These are phyloP conservation scores for Papiliotrema fonsecae DNA, from an alignment of 1,284 basidiomycete genomes.

Conservation along the genomic window DNA sequence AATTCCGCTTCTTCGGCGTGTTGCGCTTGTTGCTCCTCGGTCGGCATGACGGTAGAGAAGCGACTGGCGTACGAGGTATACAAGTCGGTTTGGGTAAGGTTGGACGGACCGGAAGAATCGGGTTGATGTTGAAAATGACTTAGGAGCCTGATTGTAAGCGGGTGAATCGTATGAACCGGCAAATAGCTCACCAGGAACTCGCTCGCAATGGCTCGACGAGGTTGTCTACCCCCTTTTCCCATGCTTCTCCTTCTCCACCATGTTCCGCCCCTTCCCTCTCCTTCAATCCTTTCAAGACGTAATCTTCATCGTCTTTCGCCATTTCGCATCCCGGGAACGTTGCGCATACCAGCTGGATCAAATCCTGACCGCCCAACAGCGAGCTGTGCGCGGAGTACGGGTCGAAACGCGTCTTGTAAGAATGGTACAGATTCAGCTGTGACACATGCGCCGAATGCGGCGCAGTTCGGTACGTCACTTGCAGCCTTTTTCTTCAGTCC, in stretches of 20 bases:
- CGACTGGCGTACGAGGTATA: constrained; percentile 40
- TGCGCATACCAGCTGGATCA: constrained; percentile 42
- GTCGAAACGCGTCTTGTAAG: constrained; percentile 41
- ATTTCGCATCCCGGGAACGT: constrained; percentile 43
- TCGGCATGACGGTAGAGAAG: constrained; percentile 25
- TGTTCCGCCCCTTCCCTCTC: constrained; percentile 24
- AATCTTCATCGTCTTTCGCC: constrained; percentile 40
- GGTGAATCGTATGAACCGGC: not conserved
- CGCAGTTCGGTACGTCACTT: constrained; percentile 35
- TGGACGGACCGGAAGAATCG: constrained; percentile 12
- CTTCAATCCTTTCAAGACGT: constrained; percentile 34
- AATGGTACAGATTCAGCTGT: constrained; percentile 38
- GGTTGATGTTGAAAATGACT: constrained; percentile 32
- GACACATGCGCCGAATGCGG: constrained; percentile 20
- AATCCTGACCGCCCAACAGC: constrained; percentile 39
- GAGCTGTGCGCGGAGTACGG: constrained; percentile 28
- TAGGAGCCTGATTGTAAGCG: constrained; percentile 25
- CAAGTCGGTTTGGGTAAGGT: constrained; percentile 38
- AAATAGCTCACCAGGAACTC: constrained; percentile 34
- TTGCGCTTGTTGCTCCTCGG: not conserved
- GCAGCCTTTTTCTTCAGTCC: constrained; percentile 19
- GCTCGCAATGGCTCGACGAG: constrained; percentile 39
- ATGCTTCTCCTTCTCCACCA: constrained; percentile 11
- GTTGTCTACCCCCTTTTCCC: constrained; percentile 31
- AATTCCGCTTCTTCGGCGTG: constrained; percentile 8